A percentile compares a stretch with the other conserved stretches of the same genome.
These are phyloP conservation scores for Echinosophora koreensis DNA, from an alignment of 306 rosid species.

Conservation along the genomic window DNA sequence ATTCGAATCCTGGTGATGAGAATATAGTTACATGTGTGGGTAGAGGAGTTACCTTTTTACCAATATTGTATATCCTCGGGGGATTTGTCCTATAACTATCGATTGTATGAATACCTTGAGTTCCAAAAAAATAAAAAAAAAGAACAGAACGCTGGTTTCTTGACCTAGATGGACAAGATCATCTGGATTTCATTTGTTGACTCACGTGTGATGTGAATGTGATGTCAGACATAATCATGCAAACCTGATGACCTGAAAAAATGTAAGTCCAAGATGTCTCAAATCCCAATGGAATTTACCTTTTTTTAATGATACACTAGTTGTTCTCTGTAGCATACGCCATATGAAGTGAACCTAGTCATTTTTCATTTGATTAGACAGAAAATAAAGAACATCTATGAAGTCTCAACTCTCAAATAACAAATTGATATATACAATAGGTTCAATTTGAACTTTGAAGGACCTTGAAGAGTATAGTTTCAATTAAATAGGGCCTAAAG, in stretches of 20 bases:
- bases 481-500: neutral
- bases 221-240: neutral
- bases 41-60: too few species aligned
- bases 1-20: too few species aligned
- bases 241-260: neutral
- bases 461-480: neutral
- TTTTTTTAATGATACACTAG: too few species aligned
- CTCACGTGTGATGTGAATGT: neutral
- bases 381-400: slow-evolving; percentile 18
- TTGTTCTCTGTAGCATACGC: too few species aligned
- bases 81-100: too few species aligned
- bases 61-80: too few species aligned
- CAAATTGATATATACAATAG: slow-evolving; percentile 33
- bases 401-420: slow-evolving; percentile 4
- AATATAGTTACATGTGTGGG: too few species aligned
- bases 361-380: too few species aligned
- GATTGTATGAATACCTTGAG: too few species aligned
- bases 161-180: neutral
- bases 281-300: neutral
- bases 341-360: too few species aligned
- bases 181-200: neutral
- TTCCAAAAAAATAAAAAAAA: too few species aligned
- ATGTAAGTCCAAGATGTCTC: neutral
- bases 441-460: slow-evolving; percentile 10
- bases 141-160: neutral